phyloP scores from a whole-genome alignment of 768 basidiomycete species.

The Pluteus cervinus region DNA sequence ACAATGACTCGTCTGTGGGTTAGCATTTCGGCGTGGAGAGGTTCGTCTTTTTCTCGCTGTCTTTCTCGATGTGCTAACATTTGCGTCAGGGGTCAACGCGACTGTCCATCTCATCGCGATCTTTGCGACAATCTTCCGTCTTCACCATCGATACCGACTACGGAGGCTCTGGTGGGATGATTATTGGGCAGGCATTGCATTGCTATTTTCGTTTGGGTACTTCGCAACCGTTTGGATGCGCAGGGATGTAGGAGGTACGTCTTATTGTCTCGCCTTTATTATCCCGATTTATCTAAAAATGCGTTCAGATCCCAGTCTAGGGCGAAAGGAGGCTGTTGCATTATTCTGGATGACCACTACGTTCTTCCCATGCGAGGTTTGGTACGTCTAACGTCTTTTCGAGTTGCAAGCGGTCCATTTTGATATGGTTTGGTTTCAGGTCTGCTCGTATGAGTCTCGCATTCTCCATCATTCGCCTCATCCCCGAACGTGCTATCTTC shows the following conservation, averaged over 20 bases:
- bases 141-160: slow-evolving; percentile 9
- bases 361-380: neutral
- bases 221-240: slow-evolving; percentile 9
- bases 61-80: neutral
- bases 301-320: neutral
- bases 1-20: too few relatives aligned
- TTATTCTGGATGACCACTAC: slow-evolving; percentile 4
- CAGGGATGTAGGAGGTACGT: slow-evolving; percentile 3
- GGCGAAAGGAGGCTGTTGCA: neutral
- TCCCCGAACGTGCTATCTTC: neutral
- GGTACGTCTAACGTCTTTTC: neutral
- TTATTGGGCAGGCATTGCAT: slow-evolving; percentile 11
- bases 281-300: neutral
- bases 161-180: slow-evolving; percentile 19
- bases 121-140: slow-evolving; percentile 10
- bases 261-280: neutral
- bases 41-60: slow-evolving; percentile 1
- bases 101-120: slow-evolving; percentile 11
- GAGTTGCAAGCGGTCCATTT: neutral
- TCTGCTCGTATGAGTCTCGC: slow-evolving; percentile 12
- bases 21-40: slow-evolving; percentile 8
- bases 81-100: slow-evolving; percentile 5
- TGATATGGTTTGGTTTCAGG: neutral
- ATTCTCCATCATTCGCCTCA: slow-evolving; percentile 16
- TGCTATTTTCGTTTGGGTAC: slow-evolving; percentile 9